Conservation (phyloP, 306 rosid species). For the Pachyrhizus erosus region DNA sequence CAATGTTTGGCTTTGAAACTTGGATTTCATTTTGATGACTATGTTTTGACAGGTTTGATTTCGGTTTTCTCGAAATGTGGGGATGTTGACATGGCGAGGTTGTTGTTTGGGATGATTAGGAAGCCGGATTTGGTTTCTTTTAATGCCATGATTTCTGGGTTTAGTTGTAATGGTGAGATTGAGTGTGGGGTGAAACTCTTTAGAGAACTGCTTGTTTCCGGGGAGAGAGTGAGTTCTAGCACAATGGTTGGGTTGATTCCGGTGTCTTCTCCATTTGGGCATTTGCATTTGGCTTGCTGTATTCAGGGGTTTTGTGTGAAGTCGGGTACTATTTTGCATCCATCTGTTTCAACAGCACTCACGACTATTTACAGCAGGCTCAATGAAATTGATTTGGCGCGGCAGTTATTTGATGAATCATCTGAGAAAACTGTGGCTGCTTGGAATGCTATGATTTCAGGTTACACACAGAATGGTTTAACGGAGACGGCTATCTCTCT, state of each 20-base stretch:
- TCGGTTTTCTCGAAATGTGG: slow-evolving; percentile 84
- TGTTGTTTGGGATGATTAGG: slow-evolving; percentile 64
- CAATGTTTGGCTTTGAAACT: slow-evolving; percentile 75
- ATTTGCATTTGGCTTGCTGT: slow-evolving; percentile 61
- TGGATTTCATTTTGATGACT: slow-evolving; percentile 65
- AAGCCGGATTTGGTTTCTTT: slow-evolving; percentile 75
- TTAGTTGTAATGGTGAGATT: slow-evolving; percentile 66
- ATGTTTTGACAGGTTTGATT: slow-evolving; percentile 80
- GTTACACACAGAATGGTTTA: slow-evolving; percentile 88
- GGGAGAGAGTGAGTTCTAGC: slow-evolving; percentile 66
- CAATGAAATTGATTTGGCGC: slow-evolving; percentile 74
- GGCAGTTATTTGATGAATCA: slow-evolving; percentile 81
- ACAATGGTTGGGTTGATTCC: slow-evolving; percentile 90
- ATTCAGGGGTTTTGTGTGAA: slow-evolving; percentile 77
- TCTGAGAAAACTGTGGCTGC: slow-evolving; percentile 77
- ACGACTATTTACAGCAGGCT: slow-evolving; percentile 73
- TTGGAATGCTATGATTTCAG: slow-evolving; percentile 97
- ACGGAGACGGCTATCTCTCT: slow-evolving; percentile 82
- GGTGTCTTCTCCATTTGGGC: slow-evolving; percentile 76
- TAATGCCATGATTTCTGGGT: slow-evolving; percentile 94
- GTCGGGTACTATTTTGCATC: slow-evolving; percentile 61
- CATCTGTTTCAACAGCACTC: slow-evolving; percentile 84
- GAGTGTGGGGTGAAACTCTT: slow-evolving; percentile 67
- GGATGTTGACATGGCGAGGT: slow-evolving; percentile 58
- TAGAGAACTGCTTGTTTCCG: slow-evolving; percentile 65